A percentile compares a stretch with the other conserved stretches of the same genome.
phyloP scores from a whole-genome alignment of 257 asterid genomes.

The Dorcoceras hygrometricum region DNA sequence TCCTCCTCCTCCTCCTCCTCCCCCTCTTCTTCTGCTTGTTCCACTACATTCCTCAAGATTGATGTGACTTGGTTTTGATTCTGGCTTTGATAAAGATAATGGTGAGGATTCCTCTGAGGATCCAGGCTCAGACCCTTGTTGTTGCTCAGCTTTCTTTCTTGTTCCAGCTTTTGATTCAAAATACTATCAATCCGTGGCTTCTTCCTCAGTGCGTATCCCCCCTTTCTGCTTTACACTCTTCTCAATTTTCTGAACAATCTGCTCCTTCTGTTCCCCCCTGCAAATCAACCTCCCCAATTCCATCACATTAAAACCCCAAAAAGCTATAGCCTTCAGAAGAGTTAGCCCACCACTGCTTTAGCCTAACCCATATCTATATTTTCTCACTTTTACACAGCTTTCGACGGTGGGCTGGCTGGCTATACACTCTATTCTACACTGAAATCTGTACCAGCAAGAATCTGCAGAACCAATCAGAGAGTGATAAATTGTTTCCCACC shows the following conservation, averaged over 20 bases:
- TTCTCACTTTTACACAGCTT: slow-evolving; percentile 34
- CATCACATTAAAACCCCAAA: slow-evolving; percentile 34
- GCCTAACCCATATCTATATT: slow-evolving; percentile 71
- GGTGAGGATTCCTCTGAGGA: slow-evolving; percentile 61
- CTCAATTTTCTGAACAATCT: slow-evolving; percentile 20
- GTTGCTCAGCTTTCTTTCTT: slow-evolving; percentile 28
- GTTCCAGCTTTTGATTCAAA: slow-evolving; percentile 68
- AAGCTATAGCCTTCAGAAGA: slow-evolving; percentile 22
- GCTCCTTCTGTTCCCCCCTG: slow-evolving; percentile 32
- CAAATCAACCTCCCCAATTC: slow-evolving; percentile 54
- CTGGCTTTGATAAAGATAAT: slow-evolving; percentile 31
- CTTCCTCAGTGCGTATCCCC: slow-evolving; percentile 11
- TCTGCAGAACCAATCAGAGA: neutral
- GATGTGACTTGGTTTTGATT: slow-evolving; percentile 31
- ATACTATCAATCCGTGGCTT: slow-evolving; percentile 17
- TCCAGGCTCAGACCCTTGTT: slow-evolving; percentile 84
- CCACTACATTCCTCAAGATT: slow-evolving; percentile 31
- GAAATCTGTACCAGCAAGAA: slow-evolving; percentile 27
- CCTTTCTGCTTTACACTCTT: slow-evolving; percentile 27
- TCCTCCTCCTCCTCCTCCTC: slow-evolving; percentile 26
- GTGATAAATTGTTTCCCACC: neutral
- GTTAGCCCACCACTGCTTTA: slow-evolving; percentile 19
- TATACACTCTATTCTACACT: slow-evolving; percentile 22
- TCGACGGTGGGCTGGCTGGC: slow-evolving; percentile 31
- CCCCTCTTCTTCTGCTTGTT: slow-evolving; percentile 29